Conservation (phyloP, 352 stramenopile genomes). For the Phytophthora sp. region DNA sequence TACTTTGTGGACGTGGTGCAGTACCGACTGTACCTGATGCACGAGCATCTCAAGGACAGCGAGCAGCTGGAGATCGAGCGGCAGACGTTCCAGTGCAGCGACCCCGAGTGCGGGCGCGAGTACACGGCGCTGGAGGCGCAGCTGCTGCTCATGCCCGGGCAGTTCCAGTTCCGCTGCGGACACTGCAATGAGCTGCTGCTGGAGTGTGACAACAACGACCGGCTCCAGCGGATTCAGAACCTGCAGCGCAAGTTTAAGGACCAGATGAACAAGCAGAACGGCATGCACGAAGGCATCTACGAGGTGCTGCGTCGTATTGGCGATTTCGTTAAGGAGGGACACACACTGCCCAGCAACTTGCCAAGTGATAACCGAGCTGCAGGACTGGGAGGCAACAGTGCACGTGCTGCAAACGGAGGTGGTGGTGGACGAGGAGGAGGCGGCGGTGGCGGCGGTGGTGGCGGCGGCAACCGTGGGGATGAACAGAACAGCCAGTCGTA, state of each 20-base stretch:
- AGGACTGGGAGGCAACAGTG: constrained; percentile 75
- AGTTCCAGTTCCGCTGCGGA: constrained; percentile 86
- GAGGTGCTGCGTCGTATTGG: constrained; percentile 84
- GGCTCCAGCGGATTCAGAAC: constrained; percentile 71
- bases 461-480: constrained; percentile 37
- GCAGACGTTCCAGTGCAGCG: constrained; percentile 87
- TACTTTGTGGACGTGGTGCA: constrained; percentile 92
- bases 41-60: constrained; percentile 85
- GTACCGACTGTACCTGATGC: constrained; percentile 89
- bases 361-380: constrained; percentile 87
- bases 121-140: constrained; percentile 89
- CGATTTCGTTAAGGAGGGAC: constrained; percentile 80
- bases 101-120: constrained; percentile 84
- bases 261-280: constrained; percentile 88
- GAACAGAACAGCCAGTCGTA: constrained; percentile 84
- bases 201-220: constrained; percentile 90
- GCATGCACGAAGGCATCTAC: constrained; percentile 87
- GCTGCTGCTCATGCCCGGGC: constrained; percentile 78
- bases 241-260: constrained; percentile 89
- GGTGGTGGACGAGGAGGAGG: constrained; percentile 51
- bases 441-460: constrained; percentile 43
- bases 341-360: constrained; percentile 78
- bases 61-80: constrained; percentile 89
- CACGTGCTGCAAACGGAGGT: constrained; percentile 38
- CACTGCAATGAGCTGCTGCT: constrained; percentile 88